Base-by-base conservation (phyloP, 495 filamentous ascomycete genomes). In the Thozetella sp. region DNA sequence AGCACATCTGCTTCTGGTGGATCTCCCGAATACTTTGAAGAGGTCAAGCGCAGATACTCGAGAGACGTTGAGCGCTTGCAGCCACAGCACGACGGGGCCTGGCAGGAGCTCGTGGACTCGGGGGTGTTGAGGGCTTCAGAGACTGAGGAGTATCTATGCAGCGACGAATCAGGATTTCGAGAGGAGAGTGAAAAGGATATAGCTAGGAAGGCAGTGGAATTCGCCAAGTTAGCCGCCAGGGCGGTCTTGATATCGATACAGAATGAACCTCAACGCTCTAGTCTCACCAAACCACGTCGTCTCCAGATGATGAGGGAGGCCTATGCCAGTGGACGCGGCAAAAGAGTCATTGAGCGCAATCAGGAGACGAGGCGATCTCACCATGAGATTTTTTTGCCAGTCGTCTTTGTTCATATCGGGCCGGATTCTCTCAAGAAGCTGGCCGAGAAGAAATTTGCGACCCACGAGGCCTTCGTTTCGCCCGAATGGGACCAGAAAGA, bases 1-100 rank as follows among this genome's bases (percentile, higher is more conserved):
- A n/a, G n/a, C n/a, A n/a, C n/a, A n/a, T n/a, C n/a, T n/a, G n/a
- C n/a, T n/a, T n/a, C n/a, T 22, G 52, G 48, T 25, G 55, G 50
- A 3, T 65, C 65, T 34, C 13, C 51, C 23, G 62, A 45, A 15
- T 67, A 67, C 24, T 50, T 17, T 4, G 53, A 46, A 1, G 56
- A 40, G 11, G 62, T 50, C 11, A 53, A 30, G 53, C 37, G 25
- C 22, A 15, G 25, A 27, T 45, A 43, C 34, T 6, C 11, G 22
- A 25, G 19, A 13, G 15, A 25, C 52, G 22, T 59, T 26, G 6
- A 56, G 43, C 6, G 15, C 2, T 17, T 57, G n/a, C 43, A 50
- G 43, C 17, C 15, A 50, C 3, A 51, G 58, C 53, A 55, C 26
- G 53, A 60, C 48, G 37, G 30, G 10, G 57, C 51, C 24, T 64